A percentile compares a stretch with the other conserved stretches of the same genome.
These are phyloP conservation scores for Neonectria ditissima DNA, from an alignment of 2,329 filamentous ascomycete species.

Conservation along the genomic window DNA sequence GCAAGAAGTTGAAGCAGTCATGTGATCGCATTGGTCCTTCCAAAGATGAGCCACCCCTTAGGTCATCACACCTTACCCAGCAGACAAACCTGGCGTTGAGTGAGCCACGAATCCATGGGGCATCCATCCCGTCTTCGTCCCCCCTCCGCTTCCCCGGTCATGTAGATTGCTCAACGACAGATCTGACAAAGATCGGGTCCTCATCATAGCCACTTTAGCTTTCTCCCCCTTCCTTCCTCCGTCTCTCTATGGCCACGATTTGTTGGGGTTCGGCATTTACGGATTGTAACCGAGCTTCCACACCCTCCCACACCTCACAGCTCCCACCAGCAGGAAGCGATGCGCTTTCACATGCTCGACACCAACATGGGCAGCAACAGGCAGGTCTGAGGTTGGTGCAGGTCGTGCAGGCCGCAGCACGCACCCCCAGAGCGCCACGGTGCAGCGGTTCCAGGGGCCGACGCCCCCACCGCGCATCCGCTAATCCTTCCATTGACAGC, in stretches of 20 bases:
- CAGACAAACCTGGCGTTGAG: not conserved
- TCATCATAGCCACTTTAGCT: constrained; percentile 18
- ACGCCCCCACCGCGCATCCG: constrained; percentile 15
- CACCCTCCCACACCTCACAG: constrained; percentile 17
- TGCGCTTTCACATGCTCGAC: constrained; percentile 45
- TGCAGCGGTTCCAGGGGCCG: constrained; percentile 24
- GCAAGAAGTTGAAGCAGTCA: not conserved
- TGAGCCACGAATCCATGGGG: constrained; percentile 6
- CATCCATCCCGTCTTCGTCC: constrained; percentile 8
- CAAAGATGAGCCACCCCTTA: not conserved
- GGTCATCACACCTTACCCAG: constrained; percentile 17
- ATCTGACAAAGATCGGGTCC: constrained; percentile 33
- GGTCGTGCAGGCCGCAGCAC: constrained; percentile 13
- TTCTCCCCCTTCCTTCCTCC: too few species aligned
- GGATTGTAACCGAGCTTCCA: constrained; percentile 36
- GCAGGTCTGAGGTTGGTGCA: constrained; percentile 3
- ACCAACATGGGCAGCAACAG: constrained; percentile 16
- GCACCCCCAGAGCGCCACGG: constrained; percentile 20
- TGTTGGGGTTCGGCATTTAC: constrained; percentile 41
- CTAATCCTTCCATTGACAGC: constrained; percentile 12
- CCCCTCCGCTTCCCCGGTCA: not conserved
- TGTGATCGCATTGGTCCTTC: constrained; percentile 3
- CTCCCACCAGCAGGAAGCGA: constrained; percentile 39
- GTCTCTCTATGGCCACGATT: constrained; percentile 20
- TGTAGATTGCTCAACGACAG: constrained; percentile 34